Conservation (phyloP, 306 rosid genomes). For the Trifolium repens region DNA sequence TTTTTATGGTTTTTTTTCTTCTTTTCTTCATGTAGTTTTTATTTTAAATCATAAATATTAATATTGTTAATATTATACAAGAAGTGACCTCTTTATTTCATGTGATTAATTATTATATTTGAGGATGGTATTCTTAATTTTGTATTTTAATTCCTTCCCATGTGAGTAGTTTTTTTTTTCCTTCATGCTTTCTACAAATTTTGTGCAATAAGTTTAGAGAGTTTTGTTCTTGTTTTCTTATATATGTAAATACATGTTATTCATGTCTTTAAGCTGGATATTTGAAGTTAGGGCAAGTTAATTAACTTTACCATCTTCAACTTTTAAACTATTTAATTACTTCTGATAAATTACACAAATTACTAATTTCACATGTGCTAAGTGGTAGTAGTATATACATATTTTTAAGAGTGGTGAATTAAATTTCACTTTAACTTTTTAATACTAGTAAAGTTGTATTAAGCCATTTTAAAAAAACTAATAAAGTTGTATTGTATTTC, state of each 20-base stretch:
- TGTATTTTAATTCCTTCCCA: neutral
- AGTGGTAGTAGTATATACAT: neutral
- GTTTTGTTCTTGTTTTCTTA: neutral
- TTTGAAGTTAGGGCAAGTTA: slow-evolving; percentile 19
- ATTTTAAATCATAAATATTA: too few relatives aligned
- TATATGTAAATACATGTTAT: neutral
- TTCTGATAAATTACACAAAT: slow-evolving; percentile 6
- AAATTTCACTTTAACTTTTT: neutral
- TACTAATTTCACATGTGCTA: neutral
- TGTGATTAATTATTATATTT: too few relatives aligned
- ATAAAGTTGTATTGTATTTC: neutral
- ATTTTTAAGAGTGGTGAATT: neutral
- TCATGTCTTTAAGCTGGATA: neutral
- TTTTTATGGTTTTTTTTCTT: too few relatives aligned
- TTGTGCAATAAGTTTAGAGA: neutral
- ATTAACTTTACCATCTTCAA: slow-evolving; percentile 12
- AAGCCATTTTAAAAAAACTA: neutral
- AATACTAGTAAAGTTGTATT: neutral
- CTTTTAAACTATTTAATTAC: neutral
- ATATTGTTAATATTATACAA: too few relatives aligned
- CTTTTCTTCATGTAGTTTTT: too few relatives aligned
- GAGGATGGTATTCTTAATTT: neutral
- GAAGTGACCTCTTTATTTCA: too few relatives aligned
- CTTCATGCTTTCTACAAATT: neutral
- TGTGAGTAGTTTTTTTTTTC: neutral